Conservation (phyloP, 83 land plant genomes). For the Picea abies region DNA sequence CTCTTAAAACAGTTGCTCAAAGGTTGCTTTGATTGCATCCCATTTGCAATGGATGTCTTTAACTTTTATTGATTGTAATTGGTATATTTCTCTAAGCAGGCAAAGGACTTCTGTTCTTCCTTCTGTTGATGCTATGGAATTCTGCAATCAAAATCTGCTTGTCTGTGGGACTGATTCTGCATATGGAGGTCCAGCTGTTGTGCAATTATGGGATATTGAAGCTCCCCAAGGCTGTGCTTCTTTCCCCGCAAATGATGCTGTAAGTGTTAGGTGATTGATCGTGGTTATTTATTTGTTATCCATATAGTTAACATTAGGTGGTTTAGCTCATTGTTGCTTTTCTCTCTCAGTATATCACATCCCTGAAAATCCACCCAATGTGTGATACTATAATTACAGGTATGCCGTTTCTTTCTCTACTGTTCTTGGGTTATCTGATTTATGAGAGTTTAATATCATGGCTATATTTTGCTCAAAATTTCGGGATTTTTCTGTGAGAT, state of each 20-base stretch:
- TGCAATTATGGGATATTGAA: conserved; percentile 73
- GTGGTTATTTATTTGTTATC: background rate
- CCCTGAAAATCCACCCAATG: conserved; percentile 39
- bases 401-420: conserved; percentile 5
- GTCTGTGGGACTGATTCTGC: conserved; percentile 64
- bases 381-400: conserved; percentile 49
- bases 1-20: background rate
- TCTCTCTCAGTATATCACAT: conserved; percentile 57
- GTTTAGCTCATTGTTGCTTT: background rate
- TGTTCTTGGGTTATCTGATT: background rate
- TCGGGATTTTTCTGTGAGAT: conserved; percentile 4
- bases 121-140: conserved; percentile 58
- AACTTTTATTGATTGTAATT: background rate
- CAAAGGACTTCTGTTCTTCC: conserved; percentile 15
- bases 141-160: conserved; percentile 44
- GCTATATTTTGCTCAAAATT: background rate
- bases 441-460: background rate
- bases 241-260: conserved; percentile 61
- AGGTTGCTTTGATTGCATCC: background rate
- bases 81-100: background rate
- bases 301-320: background rate
- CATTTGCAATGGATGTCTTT: background rate
- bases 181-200: conserved; percentile 53
- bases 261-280: conserved; percentile 16
- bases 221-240: conserved; percentile 28